Base-by-base conservation (phyloP, 106 monocot genomes). In the Acorus calamus region DNA sequence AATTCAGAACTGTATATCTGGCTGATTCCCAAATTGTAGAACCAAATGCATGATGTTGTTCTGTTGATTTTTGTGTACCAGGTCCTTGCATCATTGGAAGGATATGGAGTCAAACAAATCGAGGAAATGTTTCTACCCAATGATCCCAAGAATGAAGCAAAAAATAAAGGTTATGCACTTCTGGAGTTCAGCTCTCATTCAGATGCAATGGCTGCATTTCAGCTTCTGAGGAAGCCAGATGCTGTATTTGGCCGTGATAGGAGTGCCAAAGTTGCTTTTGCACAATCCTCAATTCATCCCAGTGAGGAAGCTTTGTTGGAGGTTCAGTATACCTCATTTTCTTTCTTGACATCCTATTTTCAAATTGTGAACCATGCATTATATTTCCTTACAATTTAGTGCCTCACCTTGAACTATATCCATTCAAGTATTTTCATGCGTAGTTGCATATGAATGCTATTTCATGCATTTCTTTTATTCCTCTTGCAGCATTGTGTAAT, bases 221-320 rank as follows among this genome's bases (percentile, higher is more conserved):
- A 78, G 46, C 74, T 74, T 9, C 65, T 88, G 63, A 74, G 60
- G 69, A 84, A 83, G 53, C 78, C 78, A 52, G 83, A 80, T 78
- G 77, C 75, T 48, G 46, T 80, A 54, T 76, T 88, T 76, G 87
- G 87, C 3, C 65, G 74, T 64, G 60, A 68, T 50, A 59, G 47
- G 52, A 83, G 75, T 70, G 87, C 78, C 44, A 84, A 70, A 71
- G 87, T 88, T 78, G 54, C 74, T 66, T 81, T 86, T 86, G 60
- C 76, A 13, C 74, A 78, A 72, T 47, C 57, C 62, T 48, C 68
- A 1, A 47, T 74, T 45, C 64, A 72, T 52, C 64, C 72, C 45
- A 77, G 6, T 65, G 79, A 80, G 43, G 83, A 83, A 9, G 53
- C 52, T 55, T 7, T 78, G 41, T 56, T 69, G 53, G 47, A 75